Evolutionary conservation across 2,329 filamentous ascomycete species (phyloP), one percentile per base, ranked within the genome.

Genomic region (Pyrenochaeta sp.): DNA sequence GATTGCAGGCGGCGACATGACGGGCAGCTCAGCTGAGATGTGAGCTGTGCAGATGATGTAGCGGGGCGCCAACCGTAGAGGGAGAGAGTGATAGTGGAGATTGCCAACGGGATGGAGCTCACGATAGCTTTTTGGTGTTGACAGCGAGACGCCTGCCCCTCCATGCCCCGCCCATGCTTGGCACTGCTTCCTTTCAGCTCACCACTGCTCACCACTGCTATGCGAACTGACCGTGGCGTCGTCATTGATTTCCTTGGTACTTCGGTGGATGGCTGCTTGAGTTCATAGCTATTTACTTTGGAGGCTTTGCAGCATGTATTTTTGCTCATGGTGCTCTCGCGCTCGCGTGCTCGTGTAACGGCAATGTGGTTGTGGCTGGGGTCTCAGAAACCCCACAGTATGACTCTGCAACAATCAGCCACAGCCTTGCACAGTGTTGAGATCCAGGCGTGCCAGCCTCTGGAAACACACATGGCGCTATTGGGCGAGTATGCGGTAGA

Each of bases 1-100:
- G 76, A 99, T 97, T 42, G 95, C 90, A 59, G 89, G 87, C 20
- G 94, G 95, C 51, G 91, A 83, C 94, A 98, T 98, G 56, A 36
- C 81, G 69, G 64, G 65, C 60, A 65, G 65, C 49, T 65, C 50
- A 61, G 51, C 42, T 54, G 52, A 14, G 46, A 45, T 17, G 52
- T 32, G 27, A 48, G 27, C 29, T 20, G 21, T 42, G 51, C 45
- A 42, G 23, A 39, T 58, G 56, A 54, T 49, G 54, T 42, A 29
- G 36, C 17, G 45, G 23, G 49, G 58, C 56, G 54, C 60, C 64
- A 65, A 69, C 64, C 45, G 59, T 40, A 46, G 36, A 42, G 40
- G 20, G 44, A 49, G 23, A 41, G 20, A 51, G 59, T 45, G 60
- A 54, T 45, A 35, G 61, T 61, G 63, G 61, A 61, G 52, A 64